A percentile compares a stretch with the other conserved stretches of the same genome.
phyloP scores from a whole-genome alignment of 2,329 filamentous ascomycete genomes.

The Fusarium torreyae region DNA sequence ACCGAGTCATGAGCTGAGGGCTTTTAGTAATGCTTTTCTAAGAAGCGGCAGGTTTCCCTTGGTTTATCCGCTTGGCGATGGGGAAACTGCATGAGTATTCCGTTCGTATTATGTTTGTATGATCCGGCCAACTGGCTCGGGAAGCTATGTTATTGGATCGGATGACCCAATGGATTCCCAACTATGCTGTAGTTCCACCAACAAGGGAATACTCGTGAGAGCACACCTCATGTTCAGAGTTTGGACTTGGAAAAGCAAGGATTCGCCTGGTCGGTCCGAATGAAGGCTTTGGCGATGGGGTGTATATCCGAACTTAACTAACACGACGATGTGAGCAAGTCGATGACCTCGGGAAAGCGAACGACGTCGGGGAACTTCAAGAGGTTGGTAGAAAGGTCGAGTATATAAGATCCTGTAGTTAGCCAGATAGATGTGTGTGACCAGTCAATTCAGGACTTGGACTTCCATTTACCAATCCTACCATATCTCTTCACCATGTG shows the following conservation, averaged over 20 bases:
- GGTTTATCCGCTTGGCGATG: constrained; percentile 7
- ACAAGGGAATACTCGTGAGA: not conserved
- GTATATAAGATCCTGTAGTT: constrained; percentile 20
- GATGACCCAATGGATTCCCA: not conserved
- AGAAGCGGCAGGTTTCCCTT: constrained; percentile 11
- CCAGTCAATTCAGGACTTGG: constrained; percentile 11
- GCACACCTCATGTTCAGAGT: constrained; percentile 1
- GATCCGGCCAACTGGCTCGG: not conserved
- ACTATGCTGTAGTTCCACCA: not conserved
- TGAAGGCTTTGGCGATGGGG: constrained; percentile 12
- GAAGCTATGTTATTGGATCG: constrained; percentile 13
- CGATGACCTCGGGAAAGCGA: constrained; percentile 2
- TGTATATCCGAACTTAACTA: constrained; percentile 3
- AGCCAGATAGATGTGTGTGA: not conserved
- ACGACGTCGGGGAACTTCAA: constrained; percentile 2
- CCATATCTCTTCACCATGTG: constrained; percentile 21
- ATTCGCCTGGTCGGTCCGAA: constrained; percentile 30
- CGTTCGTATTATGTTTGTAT: not conserved
- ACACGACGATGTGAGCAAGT: constrained; percentile 9
- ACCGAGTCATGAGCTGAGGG: constrained; percentile 12
- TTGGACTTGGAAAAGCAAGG: constrained; percentile 22
- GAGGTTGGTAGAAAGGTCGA: not conserved
- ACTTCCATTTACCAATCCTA: not conserved
- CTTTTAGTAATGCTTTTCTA: constrained; percentile 5
- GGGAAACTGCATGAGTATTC: not conserved